These are phyloP conservation scores for Salisapilia sapeloensis DNA, from an alignment of 352 stramenopile genomes.

Conservation along the genomic window DNA sequence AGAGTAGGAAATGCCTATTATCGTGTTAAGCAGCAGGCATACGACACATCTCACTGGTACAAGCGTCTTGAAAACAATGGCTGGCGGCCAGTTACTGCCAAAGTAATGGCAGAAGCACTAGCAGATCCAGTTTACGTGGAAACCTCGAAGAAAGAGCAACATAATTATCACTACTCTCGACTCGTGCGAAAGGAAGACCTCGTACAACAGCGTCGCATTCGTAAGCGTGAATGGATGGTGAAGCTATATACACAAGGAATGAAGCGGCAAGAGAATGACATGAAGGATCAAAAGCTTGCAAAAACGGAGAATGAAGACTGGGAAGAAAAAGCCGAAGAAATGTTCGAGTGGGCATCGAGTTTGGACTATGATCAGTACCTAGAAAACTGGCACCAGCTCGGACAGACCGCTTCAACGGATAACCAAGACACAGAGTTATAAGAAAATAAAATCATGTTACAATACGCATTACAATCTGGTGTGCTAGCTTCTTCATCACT, in stretches of 20 bases:
- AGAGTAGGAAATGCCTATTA: conserved; percentile 63
- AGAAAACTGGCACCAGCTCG: conserved; percentile 37
- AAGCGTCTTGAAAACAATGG: conserved; percentile 80
- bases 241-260: conserved; percentile 54
- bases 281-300: conserved; percentile 5
- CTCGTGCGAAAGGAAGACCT: conserved; percentile 35
- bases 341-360: conserved; percentile 45
- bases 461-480: too few species aligned
- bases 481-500: too few species aligned
- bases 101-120: conserved; percentile 42
- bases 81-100: conserved; percentile 78
- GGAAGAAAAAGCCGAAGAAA: conserved; percentile 44
- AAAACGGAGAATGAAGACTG: conserved; percentile 36
- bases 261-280: conserved; percentile 9
- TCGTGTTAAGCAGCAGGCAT: conserved; percentile 20
- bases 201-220: conserved; percentile 23
- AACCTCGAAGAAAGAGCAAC: conserved; percentile 14
- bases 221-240: conserved; percentile 71
- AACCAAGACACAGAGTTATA: conserved; percentile 1
- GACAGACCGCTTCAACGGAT: conserved; percentile 32
- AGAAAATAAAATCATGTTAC: not conserved
- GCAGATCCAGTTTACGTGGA: conserved; percentile 34
- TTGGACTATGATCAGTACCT: conserved; percentile 69
- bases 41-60: conserved; percentile 71
- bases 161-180: conserved; percentile 24